phyloP scores from a whole-genome alignment of 164 flowering plant species.

The Houttuynia cordata region DNA sequence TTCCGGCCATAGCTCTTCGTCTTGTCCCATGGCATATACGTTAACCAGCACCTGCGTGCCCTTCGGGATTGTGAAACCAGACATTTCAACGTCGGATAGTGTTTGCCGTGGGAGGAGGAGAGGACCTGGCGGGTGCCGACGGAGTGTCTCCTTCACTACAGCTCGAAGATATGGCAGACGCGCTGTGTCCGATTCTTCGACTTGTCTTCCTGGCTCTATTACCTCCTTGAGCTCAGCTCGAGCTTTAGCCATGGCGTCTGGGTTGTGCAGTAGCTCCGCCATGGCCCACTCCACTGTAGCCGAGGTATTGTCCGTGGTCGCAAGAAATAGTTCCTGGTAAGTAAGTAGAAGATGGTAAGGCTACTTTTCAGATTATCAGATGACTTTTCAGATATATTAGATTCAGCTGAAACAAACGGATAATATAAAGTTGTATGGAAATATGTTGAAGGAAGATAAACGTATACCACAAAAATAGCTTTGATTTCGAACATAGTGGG shows the following conservation, averaged over 20 bases:
- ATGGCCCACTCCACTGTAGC: slow-evolving; percentile 6
- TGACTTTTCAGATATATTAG: no score
- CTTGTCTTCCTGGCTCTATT: background rate
- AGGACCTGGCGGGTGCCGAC: slow-evolving; percentile 12
- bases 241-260: background rate
- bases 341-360: no score
- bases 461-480: no score
- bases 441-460: no score
- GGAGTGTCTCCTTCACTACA: slow-evolving; percentile 10
- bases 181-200: slow-evolving; percentile 12
- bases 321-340: slow-evolving; percentile 1
- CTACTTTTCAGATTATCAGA: no score
- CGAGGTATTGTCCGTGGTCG: slow-evolving; percentile 1
- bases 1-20: slow-evolving; percentile 18
- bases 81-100: slow-evolving; percentile 14
- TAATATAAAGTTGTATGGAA: no score
- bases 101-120: slow-evolving; percentile 17
- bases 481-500: no score
- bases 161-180: slow-evolving; percentile 14
- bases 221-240: background rate
- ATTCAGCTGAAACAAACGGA: no score
- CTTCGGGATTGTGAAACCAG: slow-evolving; percentile 22
- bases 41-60: slow-evolving; percentile 25
- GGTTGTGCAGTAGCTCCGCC: slow-evolving; percentile 4
- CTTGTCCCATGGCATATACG: slow-evolving; percentile 29